Evolutionary conservation across 768 basidiomycete species (phyloP).

Genomic region (Tremella yokohamensis): DNA sequence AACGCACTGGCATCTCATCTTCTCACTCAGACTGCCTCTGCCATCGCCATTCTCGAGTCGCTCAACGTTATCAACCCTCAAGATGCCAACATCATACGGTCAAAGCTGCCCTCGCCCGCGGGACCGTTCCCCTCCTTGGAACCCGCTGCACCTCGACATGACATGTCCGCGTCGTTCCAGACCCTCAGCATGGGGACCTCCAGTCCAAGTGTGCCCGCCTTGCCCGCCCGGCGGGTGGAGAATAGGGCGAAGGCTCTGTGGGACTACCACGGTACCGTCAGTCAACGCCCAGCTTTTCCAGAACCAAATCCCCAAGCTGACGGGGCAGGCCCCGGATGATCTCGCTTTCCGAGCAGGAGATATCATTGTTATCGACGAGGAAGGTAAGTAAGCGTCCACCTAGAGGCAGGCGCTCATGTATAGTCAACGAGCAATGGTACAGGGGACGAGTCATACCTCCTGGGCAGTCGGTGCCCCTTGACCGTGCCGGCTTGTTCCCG

Average conservation of each 20-base stretch:
- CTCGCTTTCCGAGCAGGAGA: constrained; percentile 71
- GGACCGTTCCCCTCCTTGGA: constrained; percentile 41
- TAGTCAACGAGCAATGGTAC: constrained; percentile 58
- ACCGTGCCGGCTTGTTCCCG: constrained; percentile 40
- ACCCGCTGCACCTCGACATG: constrained; percentile 4
- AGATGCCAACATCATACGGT: constrained; percentile 37
- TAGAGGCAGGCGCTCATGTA: constrained; percentile 69
- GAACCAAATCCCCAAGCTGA: constrained; percentile 3
- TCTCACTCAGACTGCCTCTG: constrained; percentile 36
- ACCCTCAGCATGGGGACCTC: constrained; percentile 11
- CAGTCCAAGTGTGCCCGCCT: neutral
- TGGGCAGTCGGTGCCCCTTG: constrained; percentile 29
- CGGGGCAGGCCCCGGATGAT: constrained; percentile 68
- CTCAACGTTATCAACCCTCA: constrained; percentile 26
- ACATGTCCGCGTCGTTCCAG: constrained; percentile 16
- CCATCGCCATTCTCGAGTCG: constrained; percentile 35
- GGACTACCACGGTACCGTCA: constrained; percentile 42
- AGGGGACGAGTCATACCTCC: constrained; percentile 62
- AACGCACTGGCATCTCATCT: constrained; percentile 31
- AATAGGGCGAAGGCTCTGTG: constrained; percentile 29
- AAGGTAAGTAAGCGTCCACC: constrained; percentile 45
- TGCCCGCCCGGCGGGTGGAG: constrained; percentile 8
- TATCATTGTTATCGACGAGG: constrained; percentile 67
- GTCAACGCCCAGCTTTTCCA: neutral
- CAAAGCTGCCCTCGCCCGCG: constrained; percentile 35